Conservation (phyloP, 2,329 filamentous ascomycete genomes). For the Plectosphaerella cucumerina region DNA sequence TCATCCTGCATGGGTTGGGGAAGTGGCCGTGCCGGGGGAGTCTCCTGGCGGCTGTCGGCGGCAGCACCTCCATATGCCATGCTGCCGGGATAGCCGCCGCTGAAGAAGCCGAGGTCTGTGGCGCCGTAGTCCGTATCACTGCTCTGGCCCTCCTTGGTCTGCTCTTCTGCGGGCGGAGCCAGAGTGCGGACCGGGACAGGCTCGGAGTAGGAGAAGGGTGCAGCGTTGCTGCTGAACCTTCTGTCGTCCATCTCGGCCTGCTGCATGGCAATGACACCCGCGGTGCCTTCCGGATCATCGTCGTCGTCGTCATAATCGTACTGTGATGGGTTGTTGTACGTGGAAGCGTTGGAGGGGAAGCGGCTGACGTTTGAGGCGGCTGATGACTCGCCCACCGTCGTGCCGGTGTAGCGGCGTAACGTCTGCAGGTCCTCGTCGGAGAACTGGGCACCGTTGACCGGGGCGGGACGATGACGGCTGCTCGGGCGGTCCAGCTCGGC, state of each 20-base stretch:
- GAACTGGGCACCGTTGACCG: slow-evolving; percentile 39
- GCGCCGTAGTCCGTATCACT: slow-evolving; percentile 70
- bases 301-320: slow-evolving; percentile 56
- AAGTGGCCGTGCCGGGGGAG: slow-evolving; percentile 43
- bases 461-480: slow-evolving; percentile 33
- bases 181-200: slow-evolving; percentile 28
- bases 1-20: slow-evolving; percentile 36
- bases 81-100: slow-evolving; percentile 62
- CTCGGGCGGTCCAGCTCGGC: slow-evolving; percentile 41
- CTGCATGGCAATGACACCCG: slow-evolving; percentile 77
- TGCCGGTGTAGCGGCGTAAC: slow-evolving; percentile 45
- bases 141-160: slow-evolving; percentile 25
- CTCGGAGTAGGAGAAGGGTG: slow-evolving; percentile 44
- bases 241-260: slow-evolving; percentile 78
- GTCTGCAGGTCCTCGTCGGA: slow-evolving; percentile 41
- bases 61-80: slow-evolving; percentile 46
- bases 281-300: slow-evolving; percentile 82
- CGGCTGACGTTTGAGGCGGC: slow-evolving; percentile 31
- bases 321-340: slow-evolving; percentile 29
- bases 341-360: slow-evolving; percentile 36
- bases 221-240: slow-evolving; percentile 41
- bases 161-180: slow-evolving; percentile 46
- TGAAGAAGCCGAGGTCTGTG: slow-evolving; percentile 71
- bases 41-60: slow-evolving; percentile 32
- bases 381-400: slow-evolving; percentile 33